Evolutionary conservation across 2,329 filamentous ascomycete species (phyloP).

Genomic region (Pyricularia grisea): DNA sequence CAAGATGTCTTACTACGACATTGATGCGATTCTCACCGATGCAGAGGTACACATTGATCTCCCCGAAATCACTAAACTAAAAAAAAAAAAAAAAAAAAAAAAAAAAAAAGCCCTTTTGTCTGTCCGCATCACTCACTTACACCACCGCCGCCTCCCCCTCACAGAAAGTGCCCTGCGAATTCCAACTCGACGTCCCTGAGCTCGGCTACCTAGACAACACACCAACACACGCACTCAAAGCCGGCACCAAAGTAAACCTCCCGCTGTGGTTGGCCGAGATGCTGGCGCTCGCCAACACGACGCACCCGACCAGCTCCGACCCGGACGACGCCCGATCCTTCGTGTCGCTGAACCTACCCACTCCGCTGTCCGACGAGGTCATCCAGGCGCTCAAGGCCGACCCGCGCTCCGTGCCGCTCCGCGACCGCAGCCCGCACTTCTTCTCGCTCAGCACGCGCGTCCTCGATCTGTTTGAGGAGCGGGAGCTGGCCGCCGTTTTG

Average conservation of each 20-base stretch:
- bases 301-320: slow-evolving; percentile 7
- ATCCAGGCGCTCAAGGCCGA: slow-evolving; percentile 87
- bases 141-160: slow-evolving; percentile 6
- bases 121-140: neutral
- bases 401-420: slow-evolving; percentile 72
- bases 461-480: slow-evolving; percentile 82
- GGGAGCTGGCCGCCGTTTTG: slow-evolving; percentile 64
- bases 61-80: neutral
- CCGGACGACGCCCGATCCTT: slow-evolving; percentile 35
- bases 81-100: too few relatives aligned
- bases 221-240: slow-evolving; percentile 59
- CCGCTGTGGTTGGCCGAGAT: slow-evolving; percentile 94
- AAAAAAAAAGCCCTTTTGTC: neutral
- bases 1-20: slow-evolving; percentile 70
- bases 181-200: slow-evolving; percentile 79
- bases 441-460: slow-evolving; percentile 80
- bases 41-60: slow-evolving; percentile 48
- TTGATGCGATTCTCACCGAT: slow-evolving; percentile 77
- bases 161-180: slow-evolving; percentile 91
- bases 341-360: slow-evolving; percentile 72
- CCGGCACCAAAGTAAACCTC: slow-evolving; percentile 70
- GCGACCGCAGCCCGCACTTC: slow-evolving; percentile 77
- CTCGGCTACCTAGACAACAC: slow-evolving; percentile 88
- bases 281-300: slow-evolving; percentile 61
- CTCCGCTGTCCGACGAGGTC: slow-evolving; percentile 68